phyloP scores from a whole-genome alignment of 192 early-diverging fungal genomes.

The Coemansia sp. region DNA sequence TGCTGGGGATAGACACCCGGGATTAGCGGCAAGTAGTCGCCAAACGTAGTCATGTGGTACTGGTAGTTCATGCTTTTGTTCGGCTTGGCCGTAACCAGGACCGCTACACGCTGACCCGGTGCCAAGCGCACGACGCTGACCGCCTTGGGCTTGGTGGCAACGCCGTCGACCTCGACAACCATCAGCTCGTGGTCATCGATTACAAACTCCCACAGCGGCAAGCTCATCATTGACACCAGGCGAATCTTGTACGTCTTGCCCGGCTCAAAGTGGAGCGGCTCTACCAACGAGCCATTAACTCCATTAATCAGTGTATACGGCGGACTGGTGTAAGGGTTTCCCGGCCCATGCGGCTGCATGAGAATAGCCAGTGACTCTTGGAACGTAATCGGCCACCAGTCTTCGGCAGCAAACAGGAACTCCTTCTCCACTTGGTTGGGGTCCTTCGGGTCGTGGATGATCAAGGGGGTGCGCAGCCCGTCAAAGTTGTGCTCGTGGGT shows the following conservation, averaged over 20 bases:
- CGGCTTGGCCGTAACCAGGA: slow-evolving; percentile 73
- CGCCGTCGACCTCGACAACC: slow-evolving; percentile 81
- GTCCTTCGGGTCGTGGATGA: slow-evolving; percentile 62
- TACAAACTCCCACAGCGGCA: slow-evolving; percentile 70
- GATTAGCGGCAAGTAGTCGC: slow-evolving; percentile 65
- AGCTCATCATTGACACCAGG: slow-evolving; percentile 74
- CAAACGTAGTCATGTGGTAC: slow-evolving; percentile 72
- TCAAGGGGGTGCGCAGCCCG: slow-evolving; percentile 72
- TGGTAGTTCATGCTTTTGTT: slow-evolving; percentile 63
- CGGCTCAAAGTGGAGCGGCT: slow-evolving; percentile 62
- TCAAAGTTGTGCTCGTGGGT: slow-evolving; percentile 74
- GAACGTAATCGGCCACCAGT: slow-evolving; percentile 66
- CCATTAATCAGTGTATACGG: slow-evolving; percentile 67
- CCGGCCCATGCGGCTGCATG: slow-evolving; percentile 15
- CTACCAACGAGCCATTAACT: slow-evolving; percentile 31
- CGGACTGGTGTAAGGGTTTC: slow-evolving; percentile 45
- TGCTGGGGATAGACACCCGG: slow-evolving; percentile 57
- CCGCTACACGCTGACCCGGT: slow-evolving; percentile 77
- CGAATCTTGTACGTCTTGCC: slow-evolving; percentile 83
- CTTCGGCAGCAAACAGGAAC: slow-evolving; percentile 63
- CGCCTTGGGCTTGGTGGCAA: slow-evolving; percentile 60
- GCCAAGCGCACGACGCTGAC: slow-evolving; percentile 62
- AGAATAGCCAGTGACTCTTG: slow-evolving; percentile 56
- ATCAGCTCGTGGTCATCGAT: slow-evolving; percentile 77
- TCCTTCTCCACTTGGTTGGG: slow-evolving; percentile 68